phyloP scores from a whole-genome alignment of 306 rosid species.

The Acacia confusa region DNA sequence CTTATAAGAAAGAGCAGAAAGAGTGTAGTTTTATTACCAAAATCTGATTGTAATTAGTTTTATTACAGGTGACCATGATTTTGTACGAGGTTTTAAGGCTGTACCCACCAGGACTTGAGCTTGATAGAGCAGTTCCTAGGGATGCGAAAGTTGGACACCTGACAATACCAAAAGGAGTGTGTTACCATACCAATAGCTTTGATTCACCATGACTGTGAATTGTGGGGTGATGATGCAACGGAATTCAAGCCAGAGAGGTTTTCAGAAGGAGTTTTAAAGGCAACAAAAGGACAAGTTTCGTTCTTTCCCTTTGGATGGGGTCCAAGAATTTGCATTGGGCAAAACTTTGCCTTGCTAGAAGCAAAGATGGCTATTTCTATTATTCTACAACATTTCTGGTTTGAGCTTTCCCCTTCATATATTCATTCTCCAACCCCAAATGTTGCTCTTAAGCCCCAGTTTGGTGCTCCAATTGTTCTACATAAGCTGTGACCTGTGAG shows the following conservation, averaged over 20 bases:
- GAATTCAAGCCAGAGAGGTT: constrained; percentile 37
- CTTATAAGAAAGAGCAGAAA: too few species aligned
- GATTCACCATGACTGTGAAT: constrained; percentile 44
- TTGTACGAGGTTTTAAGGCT: constrained; percentile 55
- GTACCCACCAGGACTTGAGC: constrained; percentile 34
- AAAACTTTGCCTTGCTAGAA: constrained; percentile 47
- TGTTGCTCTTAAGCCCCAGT: constrained; percentile 29
- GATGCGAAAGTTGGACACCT: constrained; percentile 42
- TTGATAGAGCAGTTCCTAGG: constrained; percentile 3
- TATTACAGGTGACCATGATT: constrained; percentile 52
- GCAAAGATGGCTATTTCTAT: constrained; percentile 39
- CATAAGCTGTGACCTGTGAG: constrained; percentile 15
- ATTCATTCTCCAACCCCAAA: constrained; percentile 30
- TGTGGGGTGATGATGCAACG: constrained; percentile 61
- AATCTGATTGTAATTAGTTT: not conserved
- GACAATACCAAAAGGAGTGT: constrained; percentile 46
- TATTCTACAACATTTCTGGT: constrained; percentile 44
- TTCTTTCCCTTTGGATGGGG: constrained; percentile 71
- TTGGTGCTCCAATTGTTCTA: constrained; percentile 43
- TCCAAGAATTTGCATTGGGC: constrained; percentile 65
- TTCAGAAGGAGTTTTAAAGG: constrained; percentile 29
- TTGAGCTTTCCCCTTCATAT: constrained; percentile 46
- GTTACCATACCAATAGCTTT: constrained; percentile 30
- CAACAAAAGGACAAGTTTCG: constrained; percentile 21
- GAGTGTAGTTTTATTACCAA: not conserved